phyloP scores from a whole-genome alignment of 257 asterid species.

The Vinca minor region DNA sequence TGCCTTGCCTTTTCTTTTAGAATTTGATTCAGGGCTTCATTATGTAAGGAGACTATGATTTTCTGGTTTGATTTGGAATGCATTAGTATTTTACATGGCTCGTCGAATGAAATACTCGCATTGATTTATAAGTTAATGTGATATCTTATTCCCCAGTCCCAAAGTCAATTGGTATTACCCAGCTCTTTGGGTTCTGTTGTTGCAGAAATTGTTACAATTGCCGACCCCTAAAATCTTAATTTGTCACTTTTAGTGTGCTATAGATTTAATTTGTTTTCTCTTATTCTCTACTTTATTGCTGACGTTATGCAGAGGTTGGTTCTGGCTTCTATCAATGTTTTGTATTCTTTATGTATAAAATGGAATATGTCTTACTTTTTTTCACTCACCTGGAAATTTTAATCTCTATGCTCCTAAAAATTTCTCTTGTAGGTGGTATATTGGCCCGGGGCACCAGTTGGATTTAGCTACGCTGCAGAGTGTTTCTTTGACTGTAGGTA shows the following conservation, averaged over 20 bases:
- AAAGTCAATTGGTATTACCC: not conserved
- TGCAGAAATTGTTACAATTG: not conserved
- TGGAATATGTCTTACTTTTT: not conserved
- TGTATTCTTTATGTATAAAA: not conserved
- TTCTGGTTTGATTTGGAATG: not conserved
- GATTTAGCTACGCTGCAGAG: constrained; percentile 31
- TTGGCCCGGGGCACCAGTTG: not conserved
- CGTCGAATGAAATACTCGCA: not conserved
- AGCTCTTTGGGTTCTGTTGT: not conserved
- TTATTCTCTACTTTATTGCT: too few relatives aligned
- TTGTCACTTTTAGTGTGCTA: too few relatives aligned
- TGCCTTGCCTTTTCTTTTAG: constrained; percentile 3
- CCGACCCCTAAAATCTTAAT: not conserved
- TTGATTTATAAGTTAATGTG: not conserved
- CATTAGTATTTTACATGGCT: not conserved
- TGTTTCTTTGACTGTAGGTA: constrained; percentile 33
- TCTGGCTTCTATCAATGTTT: not conserved
- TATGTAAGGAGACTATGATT: not conserved
- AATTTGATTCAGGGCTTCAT: not conserved
- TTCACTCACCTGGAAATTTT: too few relatives aligned
- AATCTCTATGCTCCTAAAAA: not conserved
- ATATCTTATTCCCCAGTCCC: not conserved
- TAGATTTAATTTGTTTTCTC: too few relatives aligned
- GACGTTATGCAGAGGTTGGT: not conserved
- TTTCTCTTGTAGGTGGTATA: not conserved